Conservation (phyloP, 192 early-diverging fungal species). For the Paraglomus occultum region DNA sequence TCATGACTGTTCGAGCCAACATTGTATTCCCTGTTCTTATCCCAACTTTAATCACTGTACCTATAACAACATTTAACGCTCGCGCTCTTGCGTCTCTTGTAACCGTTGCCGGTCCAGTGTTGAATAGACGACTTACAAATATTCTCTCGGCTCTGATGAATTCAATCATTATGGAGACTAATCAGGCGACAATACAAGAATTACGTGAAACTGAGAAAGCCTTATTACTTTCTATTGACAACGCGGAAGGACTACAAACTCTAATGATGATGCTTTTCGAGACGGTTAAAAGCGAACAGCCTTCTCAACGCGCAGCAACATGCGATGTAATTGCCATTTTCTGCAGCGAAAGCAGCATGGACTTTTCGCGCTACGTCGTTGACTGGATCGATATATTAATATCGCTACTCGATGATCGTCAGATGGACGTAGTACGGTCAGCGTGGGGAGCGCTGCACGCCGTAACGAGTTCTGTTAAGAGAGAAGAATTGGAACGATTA, state of each 20-base stretch:
- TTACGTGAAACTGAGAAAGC: slow-evolving; percentile 71
- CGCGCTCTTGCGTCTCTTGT: slow-evolving; percentile 86
- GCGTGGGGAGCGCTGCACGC: slow-evolving; percentile 82
- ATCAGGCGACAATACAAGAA: slow-evolving; percentile 61
- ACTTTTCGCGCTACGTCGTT: slow-evolving; percentile 61
- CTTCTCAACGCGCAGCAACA: slow-evolving; percentile 48
- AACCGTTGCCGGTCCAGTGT: slow-evolving; percentile 81
- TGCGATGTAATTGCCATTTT: slow-evolving; percentile 66
- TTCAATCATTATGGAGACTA: slow-evolving; percentile 66
- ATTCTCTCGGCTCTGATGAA: slow-evolving; percentile 84
- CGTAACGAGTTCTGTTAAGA: slow-evolving; percentile 76
- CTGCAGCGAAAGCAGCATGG: slow-evolving; percentile 60
- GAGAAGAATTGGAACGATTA: slow-evolving; percentile 84
- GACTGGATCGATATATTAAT: slow-evolving; percentile 84
- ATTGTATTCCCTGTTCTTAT: slow-evolving; percentile 99
- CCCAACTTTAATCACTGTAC: slow-evolving; percentile 85
- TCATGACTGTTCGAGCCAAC: slow-evolving; percentile 95
- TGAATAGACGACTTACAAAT: slow-evolving; percentile 77
- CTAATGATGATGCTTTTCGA: slow-evolving; percentile 81
- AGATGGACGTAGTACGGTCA: slow-evolving; percentile 58
- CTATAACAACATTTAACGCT: slow-evolving; percentile 91
- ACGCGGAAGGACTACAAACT: slow-evolving; percentile 76
- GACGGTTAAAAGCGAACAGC: slow-evolving; percentile 58
- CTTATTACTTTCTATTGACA: slow-evolving; percentile 73
- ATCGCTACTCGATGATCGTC: slow-evolving; percentile 62